Evolutionary conservation across 139 green algal genomes (phyloP).

Genomic region (Asterochloris sp.): DNA sequence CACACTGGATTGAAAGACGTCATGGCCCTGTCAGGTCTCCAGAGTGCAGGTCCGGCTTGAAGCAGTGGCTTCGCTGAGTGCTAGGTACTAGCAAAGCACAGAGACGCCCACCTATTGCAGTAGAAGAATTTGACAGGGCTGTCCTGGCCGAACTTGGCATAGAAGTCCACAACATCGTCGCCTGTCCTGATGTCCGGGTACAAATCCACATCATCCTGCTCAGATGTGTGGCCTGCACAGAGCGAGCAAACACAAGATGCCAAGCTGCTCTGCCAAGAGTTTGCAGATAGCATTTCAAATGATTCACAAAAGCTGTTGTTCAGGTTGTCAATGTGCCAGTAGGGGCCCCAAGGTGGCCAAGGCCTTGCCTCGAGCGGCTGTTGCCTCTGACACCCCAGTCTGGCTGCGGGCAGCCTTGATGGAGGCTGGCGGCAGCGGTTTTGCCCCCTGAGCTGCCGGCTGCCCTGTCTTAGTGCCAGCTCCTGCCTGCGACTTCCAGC

Average conservation of each 20-base stretch:
- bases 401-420: background rate
- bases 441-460: background rate
- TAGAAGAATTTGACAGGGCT: slow-evolving; percentile 80
- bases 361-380: too few relatives aligned
- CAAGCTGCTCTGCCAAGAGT: too few relatives aligned
- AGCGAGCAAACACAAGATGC: too few relatives aligned
- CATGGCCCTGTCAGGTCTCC: too few relatives aligned
- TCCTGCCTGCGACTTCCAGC: slow-evolving; percentile 1
- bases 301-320: too few relatives aligned
- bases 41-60: too few relatives aligned
- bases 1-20: too few relatives aligned
- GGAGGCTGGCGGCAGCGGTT: background rate
- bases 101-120: slow-evolving; percentile 58
- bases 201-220: background rate
- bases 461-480: background rate
- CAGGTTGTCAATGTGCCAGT: too few relatives aligned
- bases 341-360: too few relatives aligned
- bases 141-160: slow-evolving; percentile 72
- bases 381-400: too few relatives aligned
- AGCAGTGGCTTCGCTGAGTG: too few relatives aligned
- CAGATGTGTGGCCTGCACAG: background rate
- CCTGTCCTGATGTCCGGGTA: slow-evolving; percentile 30
- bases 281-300: too few relatives aligned
- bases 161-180: slow-evolving; percentile 73
- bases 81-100: background rate